A percentile compares a stretch with the other conserved stretches of the same genome.
Evolutionary conservation across 768 basidiomycete species (phyloP).

Genomic region (Lactifluus hygrophoroides): DNA sequence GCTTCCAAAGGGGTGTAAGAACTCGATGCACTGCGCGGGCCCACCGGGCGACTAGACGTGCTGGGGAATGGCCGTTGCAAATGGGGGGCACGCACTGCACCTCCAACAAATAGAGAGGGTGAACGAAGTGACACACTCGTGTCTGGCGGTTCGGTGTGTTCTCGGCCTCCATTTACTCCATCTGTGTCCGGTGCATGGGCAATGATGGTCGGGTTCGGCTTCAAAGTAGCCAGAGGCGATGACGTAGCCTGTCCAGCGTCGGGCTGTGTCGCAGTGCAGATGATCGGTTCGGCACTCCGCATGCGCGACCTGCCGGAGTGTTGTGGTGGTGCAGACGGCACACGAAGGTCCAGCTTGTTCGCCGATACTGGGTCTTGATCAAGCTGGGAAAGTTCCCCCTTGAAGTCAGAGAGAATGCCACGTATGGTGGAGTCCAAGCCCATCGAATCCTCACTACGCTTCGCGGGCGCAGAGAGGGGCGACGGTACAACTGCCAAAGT

Average conservation of each 20-base stretch:
- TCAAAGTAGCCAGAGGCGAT: slow-evolving; percentile 4
- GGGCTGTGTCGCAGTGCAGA: not conserved
- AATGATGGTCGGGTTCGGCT: slow-evolving; percentile 12
- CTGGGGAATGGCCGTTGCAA: slow-evolving; percentile 17
- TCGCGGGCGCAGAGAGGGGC: slow-evolving; percentile 32
- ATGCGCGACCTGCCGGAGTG: slow-evolving; percentile 19
- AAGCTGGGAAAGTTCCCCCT: slow-evolving; percentile 60
- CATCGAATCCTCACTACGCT: slow-evolving; percentile 26
- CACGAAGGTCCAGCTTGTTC: slow-evolving; percentile 50
- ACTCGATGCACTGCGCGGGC: slow-evolving; percentile 23
- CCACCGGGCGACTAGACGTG: slow-evolving; percentile 19
- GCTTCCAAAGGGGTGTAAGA: slow-evolving; percentile 28
- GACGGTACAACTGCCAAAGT: slow-evolving; percentile 32
- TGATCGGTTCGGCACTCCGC: slow-evolving; percentile 20
- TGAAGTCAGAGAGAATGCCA: slow-evolving; percentile 65
- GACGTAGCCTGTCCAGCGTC: not conserved
- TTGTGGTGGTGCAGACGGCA: slow-evolving; percentile 49
- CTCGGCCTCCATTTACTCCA: not conserved
- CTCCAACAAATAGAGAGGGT: not conserved
- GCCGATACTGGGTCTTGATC: slow-evolving; percentile 40
- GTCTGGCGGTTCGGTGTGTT: not conserved
- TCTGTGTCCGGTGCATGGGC: slow-evolving; percentile 15
- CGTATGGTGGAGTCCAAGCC: slow-evolving; percentile 43
- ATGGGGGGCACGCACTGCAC: slow-evolving; percentile 17
- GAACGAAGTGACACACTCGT: not conserved